Conservation (phyloP, 176 grass and related monocot species). For the Raddia guianensis region DNA sequence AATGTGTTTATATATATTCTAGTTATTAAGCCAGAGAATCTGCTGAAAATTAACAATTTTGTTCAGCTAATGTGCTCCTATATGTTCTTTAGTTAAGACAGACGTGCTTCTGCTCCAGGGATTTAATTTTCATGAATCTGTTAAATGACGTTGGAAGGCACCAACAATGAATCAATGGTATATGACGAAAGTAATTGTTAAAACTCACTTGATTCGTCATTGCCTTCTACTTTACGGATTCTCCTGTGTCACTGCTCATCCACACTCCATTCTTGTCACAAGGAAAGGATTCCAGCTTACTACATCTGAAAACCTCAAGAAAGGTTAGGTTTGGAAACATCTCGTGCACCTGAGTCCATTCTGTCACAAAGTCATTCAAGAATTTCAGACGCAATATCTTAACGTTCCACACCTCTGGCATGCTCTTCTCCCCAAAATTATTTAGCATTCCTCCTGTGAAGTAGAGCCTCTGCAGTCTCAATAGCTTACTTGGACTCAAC, state of each 20-base stretch:
- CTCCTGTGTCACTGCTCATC: constrained; percentile 29
- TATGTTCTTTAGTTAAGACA: neutral
- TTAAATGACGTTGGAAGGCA: neutral
- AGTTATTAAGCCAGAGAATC: neutral
- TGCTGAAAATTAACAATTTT: constrained; percentile 7
- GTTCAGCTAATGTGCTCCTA: neutral
- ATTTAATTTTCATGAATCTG: neutral
- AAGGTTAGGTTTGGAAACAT: constrained; percentile 47
- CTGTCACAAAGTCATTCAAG: constrained; percentile 43
- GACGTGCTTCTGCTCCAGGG: too few relatives aligned
- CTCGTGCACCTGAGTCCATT: constrained; percentile 43
- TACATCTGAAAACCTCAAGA: constrained; percentile 46
- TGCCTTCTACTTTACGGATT: constrained; percentile 17
- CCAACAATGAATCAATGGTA: neutral
- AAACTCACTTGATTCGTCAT: constrained; percentile 8
- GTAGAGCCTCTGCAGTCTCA: constrained; percentile 55
- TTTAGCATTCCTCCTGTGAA: constrained; percentile 67
- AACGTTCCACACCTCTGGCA: constrained; percentile 38
- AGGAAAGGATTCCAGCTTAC: constrained; percentile 48
- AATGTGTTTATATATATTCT: neutral
- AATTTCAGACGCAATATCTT: constrained; percentile 63
- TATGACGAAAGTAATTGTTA: neutral
- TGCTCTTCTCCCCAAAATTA: constrained; percentile 30
- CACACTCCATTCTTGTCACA: constrained; percentile 61
- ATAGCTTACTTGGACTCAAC: constrained; percentile 47